Percentiles rank a stretch among this genome's conserved stretches.
phyloP scores from a whole-genome alignment of 345 rosid species.

The Syzygium oleosum region DNA sequence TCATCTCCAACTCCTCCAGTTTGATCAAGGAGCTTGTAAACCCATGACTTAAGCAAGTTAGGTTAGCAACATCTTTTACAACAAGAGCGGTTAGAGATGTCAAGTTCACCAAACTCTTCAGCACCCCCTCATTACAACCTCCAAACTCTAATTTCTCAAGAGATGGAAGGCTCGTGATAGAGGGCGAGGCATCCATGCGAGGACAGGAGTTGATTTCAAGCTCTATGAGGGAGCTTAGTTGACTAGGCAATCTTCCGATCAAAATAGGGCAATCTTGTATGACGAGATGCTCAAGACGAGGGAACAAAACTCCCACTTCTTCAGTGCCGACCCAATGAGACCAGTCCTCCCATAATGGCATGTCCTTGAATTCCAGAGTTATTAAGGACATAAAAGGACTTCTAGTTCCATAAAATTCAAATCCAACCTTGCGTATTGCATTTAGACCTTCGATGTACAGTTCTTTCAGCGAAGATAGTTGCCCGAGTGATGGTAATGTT shows the following conservation, averaged over 20 bases:
- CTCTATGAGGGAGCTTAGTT: not conserved
- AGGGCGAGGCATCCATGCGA: not conserved
- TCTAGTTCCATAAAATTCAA: not conserved
- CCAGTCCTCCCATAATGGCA: not conserved
- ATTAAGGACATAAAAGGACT: not conserved
- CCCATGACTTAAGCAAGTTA: not conserved
- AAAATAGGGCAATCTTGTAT: not conserved
- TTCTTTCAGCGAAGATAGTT: not conserved
- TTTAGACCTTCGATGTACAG: not conserved
- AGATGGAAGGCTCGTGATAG: not conserved
- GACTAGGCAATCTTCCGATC: not conserved
- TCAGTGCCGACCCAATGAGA: not conserved
- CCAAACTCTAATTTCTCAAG: not conserved
- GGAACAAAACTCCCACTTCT: not conserved
- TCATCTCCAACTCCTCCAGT: not conserved
- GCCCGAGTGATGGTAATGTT: not conserved
- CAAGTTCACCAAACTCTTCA: not conserved
- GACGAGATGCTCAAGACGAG: not conserved
- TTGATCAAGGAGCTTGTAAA: not conserved
- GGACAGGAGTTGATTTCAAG: not conserved
- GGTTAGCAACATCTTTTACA: not conserved
- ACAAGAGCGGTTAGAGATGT: not conserved
- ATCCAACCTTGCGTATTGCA: not conserved
- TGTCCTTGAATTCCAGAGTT: not conserved
- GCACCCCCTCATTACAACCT: not conserved